Evolutionary conservation across 805 yeast genomes (phyloP), one percentile per base, ranked within the genome.

Genomic region (Barnettozyma populi): DNA sequence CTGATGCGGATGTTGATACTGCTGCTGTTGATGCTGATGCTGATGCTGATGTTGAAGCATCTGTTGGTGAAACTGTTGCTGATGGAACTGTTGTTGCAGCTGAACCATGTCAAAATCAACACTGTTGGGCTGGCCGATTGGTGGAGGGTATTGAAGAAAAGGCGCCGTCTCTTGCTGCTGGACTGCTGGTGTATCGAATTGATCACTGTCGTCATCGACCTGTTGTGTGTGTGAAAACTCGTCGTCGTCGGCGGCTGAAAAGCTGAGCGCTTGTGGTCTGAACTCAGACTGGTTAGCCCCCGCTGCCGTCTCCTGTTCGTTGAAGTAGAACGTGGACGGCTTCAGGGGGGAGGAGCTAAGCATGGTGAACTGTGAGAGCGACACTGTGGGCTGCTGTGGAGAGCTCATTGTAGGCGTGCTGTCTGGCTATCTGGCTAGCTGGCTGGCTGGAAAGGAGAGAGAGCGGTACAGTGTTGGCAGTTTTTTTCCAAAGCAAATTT

Each of bases 271-370:
- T 21, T 34, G 45, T 8, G 39, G 45, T 16, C 31, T 20, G 21
- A 24, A 16, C 41, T 37, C 41, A 13, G 32, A 27, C 35, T 18
- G 23, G 32, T 14, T 29, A 29, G 43, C 16, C 43, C 9, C 31
- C 19, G 31, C 35, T 25, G 36, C 32, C 10, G 40, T 8, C 2
- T 47, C 50, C 13, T 47, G 50, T 23, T 44, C 44, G 31, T 52
- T 43, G 42, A 53, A 53, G 43, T 54, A 52, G 24, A 41, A 54
- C 6, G 36, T 50, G 19, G 57, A 53, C 4, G 52, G 49, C 23
- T 54, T 54, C 39, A 54, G 25, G 5, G 57, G 57, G 1, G 57
- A 54, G 9, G 54, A 52, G 48, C 48, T 48, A 45, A 54, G 39
- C 48, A 54, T 54, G 9, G 55, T 47, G 48, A 48, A 54, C 21